Percentiles rank a stretch among this genome's conserved stretches.
phyloP scores from a whole-genome alignment of 176 grass and related monocot species.

The Calamus simplicifolius region DNA sequence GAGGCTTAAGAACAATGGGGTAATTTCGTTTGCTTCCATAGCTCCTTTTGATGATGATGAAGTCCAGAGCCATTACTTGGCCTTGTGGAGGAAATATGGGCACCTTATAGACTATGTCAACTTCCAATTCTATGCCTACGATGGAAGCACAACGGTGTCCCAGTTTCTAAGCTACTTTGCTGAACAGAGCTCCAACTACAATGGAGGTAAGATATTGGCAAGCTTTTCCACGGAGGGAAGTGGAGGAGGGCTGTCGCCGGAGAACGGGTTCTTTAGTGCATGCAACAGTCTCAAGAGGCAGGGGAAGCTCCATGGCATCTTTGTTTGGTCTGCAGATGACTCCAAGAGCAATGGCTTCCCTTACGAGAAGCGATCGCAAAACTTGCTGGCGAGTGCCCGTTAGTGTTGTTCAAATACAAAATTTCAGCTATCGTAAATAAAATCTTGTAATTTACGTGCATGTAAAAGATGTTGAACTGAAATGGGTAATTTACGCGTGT shows the following conservation, averaged over 20 bases:
- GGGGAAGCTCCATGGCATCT: constrained; percentile 3
- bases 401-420: too few species aligned
- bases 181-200: too few species aligned
- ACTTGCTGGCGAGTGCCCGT: too few species aligned
- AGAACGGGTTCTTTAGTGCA: constrained; percentile 2
- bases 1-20: constrained; percentile 4
- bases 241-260: not conserved
- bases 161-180: constrained; percentile 3
- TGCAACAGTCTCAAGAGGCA: not conserved
- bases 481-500: too few species aligned
- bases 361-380: too few species aligned
- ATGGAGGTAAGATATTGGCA: not conserved
- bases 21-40: constrained; percentile 7
- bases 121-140: constrained; percentile 14
- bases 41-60: constrained; percentile 4
- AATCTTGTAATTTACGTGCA: too few species aligned
- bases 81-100: constrained; percentile 28
- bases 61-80: constrained; percentile 27
- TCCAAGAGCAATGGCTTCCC: not conserved
- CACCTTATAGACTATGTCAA: constrained; percentile 30
- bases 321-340: constrained; percentile 2
- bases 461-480: too few species aligned
- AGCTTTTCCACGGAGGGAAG: not conserved
- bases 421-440: too few species aligned
- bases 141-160: constrained; percentile 23